phyloP scores from a whole-genome alignment of 106 monocot species.

The Apostasia ramifera region DNA sequence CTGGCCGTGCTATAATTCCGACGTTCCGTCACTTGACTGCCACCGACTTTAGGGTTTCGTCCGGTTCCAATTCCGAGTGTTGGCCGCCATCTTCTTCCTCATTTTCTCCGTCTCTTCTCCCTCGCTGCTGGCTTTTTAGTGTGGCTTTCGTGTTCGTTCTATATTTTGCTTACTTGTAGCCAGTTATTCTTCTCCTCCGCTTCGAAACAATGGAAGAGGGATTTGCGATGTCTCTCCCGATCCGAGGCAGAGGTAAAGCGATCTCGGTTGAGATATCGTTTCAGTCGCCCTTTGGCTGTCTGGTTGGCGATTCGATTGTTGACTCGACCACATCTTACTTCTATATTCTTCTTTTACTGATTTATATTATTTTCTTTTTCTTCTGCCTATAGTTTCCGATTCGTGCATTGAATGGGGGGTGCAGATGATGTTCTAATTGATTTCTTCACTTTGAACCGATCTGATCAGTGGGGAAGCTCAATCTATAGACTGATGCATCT shows the following conservation, averaged over 20 bases:
- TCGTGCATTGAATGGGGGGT: neutral
- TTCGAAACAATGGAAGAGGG: neutral
- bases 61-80: too few species aligned
- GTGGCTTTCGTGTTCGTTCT: neutral
- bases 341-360: neutral
- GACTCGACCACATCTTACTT: slow-evolving; percentile 4
- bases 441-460: slow-evolving; percentile 11
- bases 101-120: neutral
- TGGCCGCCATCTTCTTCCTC: neutral
- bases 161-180: neutral
- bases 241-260: slow-evolving; percentile 1
- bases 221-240: neutral
- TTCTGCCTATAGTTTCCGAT: neutral
- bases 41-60: too few species aligned
- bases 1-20: too few species aligned
- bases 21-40: too few species aligned
- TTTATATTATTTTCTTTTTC: neutral
- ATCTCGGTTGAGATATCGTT: slow-evolving; percentile 9
- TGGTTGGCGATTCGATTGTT: slow-evolving; percentile 11
- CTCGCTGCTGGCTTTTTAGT: neutral
- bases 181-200: neutral
- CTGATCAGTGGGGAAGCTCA: neutral
- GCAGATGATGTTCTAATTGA: neutral
- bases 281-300: slow-evolving; percentile 4
- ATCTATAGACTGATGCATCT: neutral